Evolutionary conservation across 805 yeast genomes (phyloP).

Genomic region (Metschnikowia anglica): DNA sequence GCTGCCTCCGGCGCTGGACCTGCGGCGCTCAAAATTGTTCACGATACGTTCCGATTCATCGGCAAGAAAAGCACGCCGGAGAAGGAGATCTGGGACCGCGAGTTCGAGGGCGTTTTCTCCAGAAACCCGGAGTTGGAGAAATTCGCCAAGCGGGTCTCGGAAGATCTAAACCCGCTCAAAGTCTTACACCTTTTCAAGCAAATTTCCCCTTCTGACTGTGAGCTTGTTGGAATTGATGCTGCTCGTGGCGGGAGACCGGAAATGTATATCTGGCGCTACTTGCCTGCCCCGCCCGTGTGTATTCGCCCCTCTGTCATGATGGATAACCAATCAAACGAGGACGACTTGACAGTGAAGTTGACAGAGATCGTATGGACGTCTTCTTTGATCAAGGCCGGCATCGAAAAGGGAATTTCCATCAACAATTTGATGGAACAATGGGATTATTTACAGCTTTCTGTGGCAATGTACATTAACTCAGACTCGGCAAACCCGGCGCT

Average conservation of each 20-base stretch:
- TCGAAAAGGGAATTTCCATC: conserved; percentile 91
- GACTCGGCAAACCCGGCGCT: conserved; percentile 85
- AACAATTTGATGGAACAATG: conserved; percentile 97
- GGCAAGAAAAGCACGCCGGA: conserved; percentile 89
- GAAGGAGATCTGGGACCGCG: conserved; percentile 82
- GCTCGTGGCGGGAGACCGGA: conserved; percentile 91
- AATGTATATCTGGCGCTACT: conserved; percentile 92
- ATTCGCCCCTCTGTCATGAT: conserved; percentile 94
- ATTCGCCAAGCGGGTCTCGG: conserved; percentile 82
- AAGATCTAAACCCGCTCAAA: conserved; percentile 90
- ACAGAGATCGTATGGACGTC: conserved; percentile 97
- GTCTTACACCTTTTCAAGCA: conserved; percentile 85
- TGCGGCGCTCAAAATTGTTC: conserved; percentile 92
- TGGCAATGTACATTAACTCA: conserved; percentile 96
- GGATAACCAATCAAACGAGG: conserved; percentile 94
- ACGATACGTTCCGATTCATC: conserved; percentile 92
- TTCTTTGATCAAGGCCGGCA: conserved; percentile 90
- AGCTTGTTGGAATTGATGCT: conserved; percentile 86
- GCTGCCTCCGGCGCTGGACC: conserved; percentile 90
- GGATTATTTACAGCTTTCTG: conserved; percentile 94
- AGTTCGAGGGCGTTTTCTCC: conserved; percentile 70
- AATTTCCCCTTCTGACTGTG: conserved; percentile 84
- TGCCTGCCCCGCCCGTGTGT: conserved; percentile 99
- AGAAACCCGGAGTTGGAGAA: conserved; percentile 86
- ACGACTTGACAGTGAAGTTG: conserved; percentile 91